phyloP scores from a whole-genome alignment of 2,329 filamentous ascomycete genomes.

The Fusarium cicatricum region DNA sequence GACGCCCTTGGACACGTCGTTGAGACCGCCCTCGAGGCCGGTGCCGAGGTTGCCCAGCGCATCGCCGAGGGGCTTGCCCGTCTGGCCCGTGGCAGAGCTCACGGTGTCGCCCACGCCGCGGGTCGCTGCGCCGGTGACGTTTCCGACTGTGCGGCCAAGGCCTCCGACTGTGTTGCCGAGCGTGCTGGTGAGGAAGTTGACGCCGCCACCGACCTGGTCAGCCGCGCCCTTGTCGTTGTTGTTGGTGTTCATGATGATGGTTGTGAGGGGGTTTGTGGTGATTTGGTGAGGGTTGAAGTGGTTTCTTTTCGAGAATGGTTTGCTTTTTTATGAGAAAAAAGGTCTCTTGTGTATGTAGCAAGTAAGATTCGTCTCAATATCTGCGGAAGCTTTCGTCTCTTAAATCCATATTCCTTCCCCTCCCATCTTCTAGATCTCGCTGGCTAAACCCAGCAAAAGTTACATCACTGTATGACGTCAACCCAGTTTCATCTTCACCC shows the following conservation, averaged over 20 bases:
- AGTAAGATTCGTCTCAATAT: not conserved
- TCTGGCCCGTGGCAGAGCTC: conserved; percentile 60
- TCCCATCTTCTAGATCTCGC: conserved; percentile 23
- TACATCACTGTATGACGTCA: conserved; percentile 38
- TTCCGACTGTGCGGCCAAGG: conserved; percentile 51
- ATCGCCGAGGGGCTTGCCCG: conserved; percentile 63
- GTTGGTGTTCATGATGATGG: conserved; percentile 35
- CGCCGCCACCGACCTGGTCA: conserved; percentile 46
- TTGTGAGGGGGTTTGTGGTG: conserved; percentile 1
- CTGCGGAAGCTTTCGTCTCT: conserved; percentile 12
- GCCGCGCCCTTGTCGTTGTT: conserved; percentile 38
- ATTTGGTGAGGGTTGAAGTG: not conserved
- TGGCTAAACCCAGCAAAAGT: conserved; percentile 13
- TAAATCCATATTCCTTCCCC: conserved; percentile 10
- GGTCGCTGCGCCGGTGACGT: conserved; percentile 59
- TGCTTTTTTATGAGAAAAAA: not conserved
- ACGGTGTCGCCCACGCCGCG: conserved; percentile 66
- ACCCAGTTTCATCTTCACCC: conserved; percentile 18
- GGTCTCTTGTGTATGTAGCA: conserved; percentile 6
- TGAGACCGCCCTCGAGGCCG: conserved; percentile 61
- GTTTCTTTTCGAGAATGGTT: not conserved
- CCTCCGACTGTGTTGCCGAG: conserved; percentile 53
- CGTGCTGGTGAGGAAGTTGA: conserved; percentile 51
- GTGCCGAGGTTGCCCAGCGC: conserved; percentile 61
- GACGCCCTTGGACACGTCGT: conserved; percentile 60